A percentile compares a stretch with the other conserved stretches of the same genome.
Conservation (phyloP, 2,329 filamentous ascomycete species). For the Truncatella angustata region DNA sequence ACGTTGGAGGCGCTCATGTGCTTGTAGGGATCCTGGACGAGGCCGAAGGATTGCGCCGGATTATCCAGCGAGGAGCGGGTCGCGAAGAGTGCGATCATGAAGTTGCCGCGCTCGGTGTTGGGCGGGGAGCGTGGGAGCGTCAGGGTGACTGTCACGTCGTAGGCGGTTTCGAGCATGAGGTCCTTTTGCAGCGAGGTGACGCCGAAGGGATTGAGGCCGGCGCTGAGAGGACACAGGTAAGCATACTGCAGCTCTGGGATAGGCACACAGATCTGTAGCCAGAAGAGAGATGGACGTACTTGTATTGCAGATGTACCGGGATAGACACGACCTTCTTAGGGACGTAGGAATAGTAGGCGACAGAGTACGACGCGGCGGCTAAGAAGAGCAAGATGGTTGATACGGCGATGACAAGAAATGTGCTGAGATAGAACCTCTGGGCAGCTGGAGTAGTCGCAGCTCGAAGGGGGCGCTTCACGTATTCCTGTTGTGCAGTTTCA, state of each 20-base stretch:
- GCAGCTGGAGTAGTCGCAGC: constrained; percentile 49
- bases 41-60: constrained; percentile 21
- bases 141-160: constrained; percentile 78
- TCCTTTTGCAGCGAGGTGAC: constrained; percentile 46
- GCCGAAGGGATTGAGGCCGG: constrained; percentile 52
- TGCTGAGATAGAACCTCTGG: constrained; percentile 48
- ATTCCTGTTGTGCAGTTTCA: constrained; percentile 16
- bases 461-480: constrained; percentile 28
- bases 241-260: not conserved
- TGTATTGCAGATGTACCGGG: constrained; percentile 58
- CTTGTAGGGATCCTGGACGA: constrained; percentile 24
- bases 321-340: constrained; percentile 52
- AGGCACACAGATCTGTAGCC: not conserved
- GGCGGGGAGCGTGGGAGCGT: constrained; percentile 73
- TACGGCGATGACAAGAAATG: constrained; percentile 40
- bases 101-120: constrained; percentile 82
- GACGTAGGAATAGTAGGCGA: constrained; percentile 57
- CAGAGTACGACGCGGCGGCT: constrained; percentile 46
- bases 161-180: constrained; percentile 71
- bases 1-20: constrained; percentile 40
- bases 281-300: constrained; percentile 38
- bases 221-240: constrained; percentile 30
- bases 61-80: constrained; percentile 45
- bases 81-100: constrained; percentile 84
- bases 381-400: constrained; percentile 45